Evolutionary conservation across 345 rosid genomes (phyloP), one percentile per base, ranked within the genome.

Genomic region (Clarkia xantiana): DNA sequence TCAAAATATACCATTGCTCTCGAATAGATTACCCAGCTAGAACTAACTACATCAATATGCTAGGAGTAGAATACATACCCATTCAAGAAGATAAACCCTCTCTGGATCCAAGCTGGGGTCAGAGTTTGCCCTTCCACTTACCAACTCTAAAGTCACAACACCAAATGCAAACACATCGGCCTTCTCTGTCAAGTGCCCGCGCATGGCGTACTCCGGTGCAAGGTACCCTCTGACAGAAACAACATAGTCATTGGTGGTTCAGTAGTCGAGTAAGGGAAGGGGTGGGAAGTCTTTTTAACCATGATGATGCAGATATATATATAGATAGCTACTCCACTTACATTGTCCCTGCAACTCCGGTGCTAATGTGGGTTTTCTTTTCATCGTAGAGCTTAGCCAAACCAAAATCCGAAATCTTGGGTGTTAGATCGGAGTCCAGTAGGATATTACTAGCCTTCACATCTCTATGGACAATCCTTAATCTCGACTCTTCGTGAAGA

Each of bases 151-250:
- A 34, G 74, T 77, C 53, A 86, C 81, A 13, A 82, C 69, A 17
- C 86, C 88, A 42, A 82, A 82, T 9, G 73, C 80, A 60, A 76
- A 86, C 54, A 77, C 86, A 64, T 80, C 91, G 2, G 79, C 71
- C 62, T 82, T 86, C 64, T 85, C 91, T 6, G 86, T 82, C 0
- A 79, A 86, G 50, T 72, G 86, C 18, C 84, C 82, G 17, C 68
- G 80, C 82, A 82, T 74, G 11, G 84, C 91, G 42, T 82, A 82
- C 62, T 82, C 88, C 0, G 88, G 95, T 2, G 86, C 78, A 18
- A 86, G 73, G 55, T 80, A 82, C 18, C 95, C 95, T 17, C 77
- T 72, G 10, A 42, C 57, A 8, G 8, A 44, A 22, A 41, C 9
- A 18, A 29, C 2, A 46, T 25, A 13, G 23, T 46, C 3, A 18